A percentile compares a stretch with the other conserved stretches of the same genome.
Evolutionary conservation across 2,329 filamentous ascomycete genomes (phyloP).

Genomic region (Aspergillus luchuensis): DNA sequence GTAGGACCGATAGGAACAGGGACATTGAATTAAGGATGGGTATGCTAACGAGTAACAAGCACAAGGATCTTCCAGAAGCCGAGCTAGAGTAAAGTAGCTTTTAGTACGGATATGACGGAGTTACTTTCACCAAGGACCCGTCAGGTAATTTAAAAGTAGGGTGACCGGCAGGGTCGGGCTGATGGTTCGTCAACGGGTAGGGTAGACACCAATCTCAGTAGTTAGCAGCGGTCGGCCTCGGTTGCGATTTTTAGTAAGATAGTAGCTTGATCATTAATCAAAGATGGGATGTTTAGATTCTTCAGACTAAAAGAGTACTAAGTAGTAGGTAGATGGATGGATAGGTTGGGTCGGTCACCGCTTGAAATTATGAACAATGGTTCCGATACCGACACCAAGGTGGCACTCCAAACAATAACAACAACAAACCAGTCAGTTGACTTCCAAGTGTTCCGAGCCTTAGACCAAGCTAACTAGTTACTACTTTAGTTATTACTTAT

Average conservation of each 20-base stretch:
- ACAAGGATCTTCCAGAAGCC: constrained; percentile 19
- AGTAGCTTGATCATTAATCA: too few species aligned
- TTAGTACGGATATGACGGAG: constrained; percentile 1
- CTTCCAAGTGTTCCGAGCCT: neutral
- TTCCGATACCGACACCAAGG: neutral
- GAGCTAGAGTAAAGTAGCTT: constrained; percentile 15
- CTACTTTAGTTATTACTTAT: too few species aligned
- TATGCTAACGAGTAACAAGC: constrained; percentile 19
- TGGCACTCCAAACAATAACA: neutral
- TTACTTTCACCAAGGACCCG: neutral
- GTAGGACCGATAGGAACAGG: constrained; percentile 14
- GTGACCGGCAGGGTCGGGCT: neutral
- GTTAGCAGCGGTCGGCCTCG: neutral
- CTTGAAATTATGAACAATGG: neutral
- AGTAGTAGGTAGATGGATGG: too few species aligned
- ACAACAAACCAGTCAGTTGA: constrained; percentile 3
- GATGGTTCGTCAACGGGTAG: neutral
- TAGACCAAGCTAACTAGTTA: neutral
- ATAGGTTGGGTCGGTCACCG: too few species aligned
- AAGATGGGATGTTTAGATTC: too few species aligned
- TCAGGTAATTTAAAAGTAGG: constrained; percentile 4
- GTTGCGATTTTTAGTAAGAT: neutral
- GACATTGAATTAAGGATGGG: constrained; percentile 21
- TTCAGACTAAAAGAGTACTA: too few species aligned
- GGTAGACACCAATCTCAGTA: neutral